phyloP scores from a whole-genome alignment of 1,139 yeast species.

The Suhomyces panamericanus region DNA sequence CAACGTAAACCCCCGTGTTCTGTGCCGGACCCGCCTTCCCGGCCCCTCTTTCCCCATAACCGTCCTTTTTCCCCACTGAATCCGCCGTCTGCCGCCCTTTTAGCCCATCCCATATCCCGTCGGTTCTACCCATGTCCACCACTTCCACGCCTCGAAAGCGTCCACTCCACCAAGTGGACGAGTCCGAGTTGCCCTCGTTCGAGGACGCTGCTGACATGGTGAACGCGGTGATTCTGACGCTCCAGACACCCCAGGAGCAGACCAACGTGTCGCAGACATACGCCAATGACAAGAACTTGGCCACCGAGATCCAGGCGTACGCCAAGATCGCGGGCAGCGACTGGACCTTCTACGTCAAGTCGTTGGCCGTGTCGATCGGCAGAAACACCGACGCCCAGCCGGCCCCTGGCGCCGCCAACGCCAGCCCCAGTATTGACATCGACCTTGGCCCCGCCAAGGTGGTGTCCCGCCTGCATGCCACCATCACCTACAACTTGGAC shows the following conservation, averaged over 20 bases:
- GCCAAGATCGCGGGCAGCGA: constrained; percentile 91
- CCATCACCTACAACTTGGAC: constrained; percentile 72
- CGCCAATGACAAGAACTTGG: constrained; percentile 71
- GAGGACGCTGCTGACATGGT: constrained; percentile 56
- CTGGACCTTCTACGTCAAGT: constrained; percentile 93
- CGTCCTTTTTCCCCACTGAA: neutral
- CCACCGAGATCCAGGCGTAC: constrained; percentile 90
- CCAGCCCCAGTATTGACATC: constrained; percentile 55
- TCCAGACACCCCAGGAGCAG: constrained; percentile 49
- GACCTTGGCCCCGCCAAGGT: constrained; percentile 97
- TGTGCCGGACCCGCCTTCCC: neutral
- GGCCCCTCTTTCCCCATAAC: neutral
- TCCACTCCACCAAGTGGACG: constrained; percentile 23
- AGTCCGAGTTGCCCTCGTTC: constrained; percentile 31
- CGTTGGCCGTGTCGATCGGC: constrained; percentile 77
- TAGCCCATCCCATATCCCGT: neutral
- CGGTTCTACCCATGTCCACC: constrained; percentile 12
- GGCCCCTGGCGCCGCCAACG: constrained; percentile 14
- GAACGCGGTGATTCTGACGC: constrained; percentile 52
- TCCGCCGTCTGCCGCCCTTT: neutral
- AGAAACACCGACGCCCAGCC: constrained; percentile 66
- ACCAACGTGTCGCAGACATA: constrained; percentile 51
- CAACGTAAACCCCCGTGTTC: neutral
- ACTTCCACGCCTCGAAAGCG: constrained; percentile 35
- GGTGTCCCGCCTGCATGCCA: constrained; percentile 87